Base-by-base conservation (phyloP, 768 basidiomycete species). In the Rhodocollybia butyracea region DNA sequence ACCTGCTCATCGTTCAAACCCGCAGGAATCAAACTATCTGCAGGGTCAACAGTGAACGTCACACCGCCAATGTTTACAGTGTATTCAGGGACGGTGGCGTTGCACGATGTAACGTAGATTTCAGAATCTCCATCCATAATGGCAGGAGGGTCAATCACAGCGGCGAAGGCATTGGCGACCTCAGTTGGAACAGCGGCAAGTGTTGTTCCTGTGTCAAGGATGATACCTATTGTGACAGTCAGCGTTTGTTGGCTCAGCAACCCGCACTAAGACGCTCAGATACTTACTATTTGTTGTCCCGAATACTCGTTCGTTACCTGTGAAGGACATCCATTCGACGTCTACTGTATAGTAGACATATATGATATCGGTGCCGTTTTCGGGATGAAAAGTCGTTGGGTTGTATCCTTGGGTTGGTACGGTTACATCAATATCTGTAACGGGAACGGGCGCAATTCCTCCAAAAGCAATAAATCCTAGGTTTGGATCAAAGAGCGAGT, bases 391-490 rank as follows among this genome's bases (percentile, higher is more conserved):
- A 3, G 60, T 58, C 3, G 40, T 53, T 15, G 57, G 47, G 2
- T 62, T 56, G 27, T 65, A 66, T 2, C 63, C 62, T 39, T 64
- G 51, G 3, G 64, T 32, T 10, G 65, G 65, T 13, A 64, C 56
- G 6, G 65, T 64, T 2, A 61, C 60, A 0, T 57, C 42, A 3
- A 56, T 64, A 17, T 56, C 36, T 1, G 48, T 55, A 1, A 63
- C 57, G 0, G 57, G 50, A 17, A 66, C 65, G 2, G 65, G 65
- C 2, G 63, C 63, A 22, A 66, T 63, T 5, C 65, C 65, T 8
- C 65, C 65, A 24, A 66, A 64, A 8, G 63, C 31, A 17, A 66
- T 52, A 56, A 63, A 63, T 0, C 65, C 65, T 12, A 64, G 62
- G 27, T 62, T 59, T 3, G 59, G 55, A 46, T 64, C 63, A 19